phyloP scores from a whole-genome alignment of 108 stramenopile species.

The Skeletonema grethae region DNA sequence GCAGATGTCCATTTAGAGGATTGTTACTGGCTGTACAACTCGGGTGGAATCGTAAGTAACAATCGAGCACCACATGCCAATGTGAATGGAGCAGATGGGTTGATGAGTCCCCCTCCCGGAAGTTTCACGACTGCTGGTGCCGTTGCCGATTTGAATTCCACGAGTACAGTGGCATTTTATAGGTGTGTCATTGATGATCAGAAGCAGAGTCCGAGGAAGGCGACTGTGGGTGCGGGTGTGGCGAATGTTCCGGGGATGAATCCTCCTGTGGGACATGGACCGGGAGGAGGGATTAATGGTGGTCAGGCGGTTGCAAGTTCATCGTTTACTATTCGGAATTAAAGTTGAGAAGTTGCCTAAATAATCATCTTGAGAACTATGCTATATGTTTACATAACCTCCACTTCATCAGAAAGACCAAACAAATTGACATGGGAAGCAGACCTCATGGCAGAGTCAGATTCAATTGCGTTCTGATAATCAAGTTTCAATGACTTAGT shows the following conservation, averaged over 20 bases:
- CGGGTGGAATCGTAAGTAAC: constrained; percentile 29
- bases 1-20: constrained; percentile 77
- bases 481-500: neutral
- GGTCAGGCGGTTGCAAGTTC: constrained; percentile 15
- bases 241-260: constrained; percentile 41
- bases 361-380: neutral
- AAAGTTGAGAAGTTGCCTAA: neutral
- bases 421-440: constrained; percentile 1
- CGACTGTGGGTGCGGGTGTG: constrained; percentile 38
- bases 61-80: constrained; percentile 10
- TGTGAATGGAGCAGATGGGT: constrained; percentile 2
- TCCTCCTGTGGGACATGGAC: constrained; percentile 24
- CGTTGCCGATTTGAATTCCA: constrained; percentile 80
- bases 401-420: neutral
- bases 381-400: neutral
- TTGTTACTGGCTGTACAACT: constrained; percentile 70
- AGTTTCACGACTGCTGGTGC: constrained; percentile 46
- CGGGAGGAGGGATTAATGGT: neutral
- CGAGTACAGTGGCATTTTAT: constrained; percentile 67
- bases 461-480: neutral
- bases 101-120: neutral
- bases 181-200: constrained; percentile 67
- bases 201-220: constrained; percentile 38
- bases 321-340: constrained; percentile 37
- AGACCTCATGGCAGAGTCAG: neutral